These are phyloP conservation scores for Penicillium steckii DNA, from an alignment of 495 filamentous ascomycete genomes.

Conservation along the genomic window DNA sequence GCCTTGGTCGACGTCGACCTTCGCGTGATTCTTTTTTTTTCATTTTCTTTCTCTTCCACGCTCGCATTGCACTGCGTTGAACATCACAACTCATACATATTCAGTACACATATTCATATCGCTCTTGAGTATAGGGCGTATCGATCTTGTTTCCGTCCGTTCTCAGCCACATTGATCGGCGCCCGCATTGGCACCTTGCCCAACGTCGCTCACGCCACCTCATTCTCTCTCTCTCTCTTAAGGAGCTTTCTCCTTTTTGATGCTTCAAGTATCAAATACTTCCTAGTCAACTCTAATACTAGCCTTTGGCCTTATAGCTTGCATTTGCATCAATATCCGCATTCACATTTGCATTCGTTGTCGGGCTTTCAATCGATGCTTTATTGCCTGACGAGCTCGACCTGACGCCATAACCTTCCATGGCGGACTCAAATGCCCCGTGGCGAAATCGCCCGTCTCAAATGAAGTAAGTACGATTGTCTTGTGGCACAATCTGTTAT, in stretches of 20 bases:
- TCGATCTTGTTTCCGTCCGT: constrained; percentile 21
- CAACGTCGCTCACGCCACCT: constrained; percentile 22
- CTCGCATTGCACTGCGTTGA: no score
- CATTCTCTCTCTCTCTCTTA: constrained; percentile 12
- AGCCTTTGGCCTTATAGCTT: no score
- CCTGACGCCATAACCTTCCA: constrained; percentile 9
- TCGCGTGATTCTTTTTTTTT: background rate
- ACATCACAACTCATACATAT: background rate
- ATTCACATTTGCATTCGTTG: background rate
- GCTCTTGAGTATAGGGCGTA: no score
- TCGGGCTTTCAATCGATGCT: constrained; percentile 22
- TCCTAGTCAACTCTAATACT: background rate
- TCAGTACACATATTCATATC: background rate
- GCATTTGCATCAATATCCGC: background rate
- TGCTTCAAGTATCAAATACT: background rate
- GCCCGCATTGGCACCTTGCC: constrained; percentile 13
- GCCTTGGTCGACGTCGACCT: no score
- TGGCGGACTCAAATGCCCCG: constrained; percentile 22
- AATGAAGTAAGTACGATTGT: constrained; percentile 20
- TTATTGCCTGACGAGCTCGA: constrained; percentile 6
- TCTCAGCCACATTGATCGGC: constrained; percentile 22
- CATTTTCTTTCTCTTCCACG: background rate
- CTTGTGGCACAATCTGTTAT: background rate
- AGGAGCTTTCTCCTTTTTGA: no score
- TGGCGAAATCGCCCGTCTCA: constrained; percentile 27